Base-by-base conservation (phyloP, 202 grass and related monocot genomes). In the Zizania palustris region DNA sequence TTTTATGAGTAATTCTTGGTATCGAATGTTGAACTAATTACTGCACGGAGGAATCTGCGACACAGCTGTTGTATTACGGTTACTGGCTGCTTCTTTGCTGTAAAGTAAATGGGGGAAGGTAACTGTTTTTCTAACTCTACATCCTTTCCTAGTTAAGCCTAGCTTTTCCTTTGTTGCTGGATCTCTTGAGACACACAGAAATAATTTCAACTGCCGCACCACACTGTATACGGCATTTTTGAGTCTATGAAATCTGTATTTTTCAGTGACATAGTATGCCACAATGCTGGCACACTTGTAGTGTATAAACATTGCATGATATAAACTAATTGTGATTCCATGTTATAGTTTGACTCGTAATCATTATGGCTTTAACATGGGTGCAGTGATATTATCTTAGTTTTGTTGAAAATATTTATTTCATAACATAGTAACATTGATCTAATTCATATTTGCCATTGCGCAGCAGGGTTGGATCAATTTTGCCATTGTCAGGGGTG, bases 31-130 rank as follows among this genome's bases (percentile, higher is more conserved):
- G 13, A 72, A 19, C 3, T 63, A 70, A 49, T 73, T 40, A 79
- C 34, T 0, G 2, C 57, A 58, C 38, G 57, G 40, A 64, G 57
- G 34, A 74, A 71, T 61, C 65, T 60, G 6, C n/a, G 60, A 34
- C 14, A 5, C 49, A 61, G 42, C 22, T 38, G 21, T 65, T 65
- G 49, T 21, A 75, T 77, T 50, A 72, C 66, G 21, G 20, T 45
- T 51, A 9, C 61, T 70, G 55, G 64, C 22, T 59, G 7, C 21
- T 50, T 72, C 35, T 66, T 61, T 71, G 16, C 36, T 45, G 36
- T 62, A 28, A 76, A 76, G 74, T 68, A 86, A 83, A 96, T 96
- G 92, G 89, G 82, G 46, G 83, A 96, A 80, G 92, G 92, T 96
- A 92, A 43, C 37, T 67, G 0, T 62, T 71, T 81, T 45, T 76